Conservation (phyloP, 1,284 basidiomycete species). For the Microstroma glucosiphilum region DNA sequence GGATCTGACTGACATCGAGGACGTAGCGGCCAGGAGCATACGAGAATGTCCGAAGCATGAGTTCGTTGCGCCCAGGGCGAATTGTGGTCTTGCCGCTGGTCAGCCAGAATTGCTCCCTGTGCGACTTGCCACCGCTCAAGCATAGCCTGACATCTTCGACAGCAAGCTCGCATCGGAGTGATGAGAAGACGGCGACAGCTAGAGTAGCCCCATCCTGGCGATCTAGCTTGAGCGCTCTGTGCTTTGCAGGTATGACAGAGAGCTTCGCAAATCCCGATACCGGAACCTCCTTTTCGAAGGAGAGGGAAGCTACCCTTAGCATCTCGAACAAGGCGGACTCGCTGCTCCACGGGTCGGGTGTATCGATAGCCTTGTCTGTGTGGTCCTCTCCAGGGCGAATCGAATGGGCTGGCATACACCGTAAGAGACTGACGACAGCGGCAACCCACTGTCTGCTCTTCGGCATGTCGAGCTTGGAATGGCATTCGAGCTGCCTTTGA, state of each 20-base stretch:
- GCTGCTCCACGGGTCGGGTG: conserved; percentile 2
- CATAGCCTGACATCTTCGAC: conserved; percentile 43
- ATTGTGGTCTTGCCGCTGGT: conserved; percentile 24
- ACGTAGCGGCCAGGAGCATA: conserved; percentile 32
- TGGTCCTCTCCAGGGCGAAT: background rate
- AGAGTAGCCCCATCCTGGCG: background rate
- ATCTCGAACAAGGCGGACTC: conserved; percentile 18
- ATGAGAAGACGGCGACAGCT: background rate
- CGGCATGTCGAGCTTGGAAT: conserved; percentile 57
- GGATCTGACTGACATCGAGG: conserved; percentile 42
- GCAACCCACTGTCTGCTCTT: conserved; percentile 69
- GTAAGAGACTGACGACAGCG: conserved; percentile 57
- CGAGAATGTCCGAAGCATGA: conserved; percentile 30
- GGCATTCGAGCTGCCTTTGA: conserved; percentile 63
- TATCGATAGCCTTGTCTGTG: background rate
- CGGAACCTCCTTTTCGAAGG: conserved; percentile 29
- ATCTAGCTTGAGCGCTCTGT: background rate
- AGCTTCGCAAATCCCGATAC: conserved; percentile 27
- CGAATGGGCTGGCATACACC: conserved; percentile 13
- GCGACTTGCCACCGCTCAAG: conserved; percentile 16
- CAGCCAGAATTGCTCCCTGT: conserved; percentile 34
- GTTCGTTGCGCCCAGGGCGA: conserved; percentile 19
- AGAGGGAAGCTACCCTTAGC: conserved; percentile 19
- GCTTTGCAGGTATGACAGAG: conserved; percentile 2
- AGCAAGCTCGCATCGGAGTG: conserved; percentile 9